phyloP scores from a whole-genome alignment of 163 green algal genomes.

The Chlorella variabilis region DNA sequence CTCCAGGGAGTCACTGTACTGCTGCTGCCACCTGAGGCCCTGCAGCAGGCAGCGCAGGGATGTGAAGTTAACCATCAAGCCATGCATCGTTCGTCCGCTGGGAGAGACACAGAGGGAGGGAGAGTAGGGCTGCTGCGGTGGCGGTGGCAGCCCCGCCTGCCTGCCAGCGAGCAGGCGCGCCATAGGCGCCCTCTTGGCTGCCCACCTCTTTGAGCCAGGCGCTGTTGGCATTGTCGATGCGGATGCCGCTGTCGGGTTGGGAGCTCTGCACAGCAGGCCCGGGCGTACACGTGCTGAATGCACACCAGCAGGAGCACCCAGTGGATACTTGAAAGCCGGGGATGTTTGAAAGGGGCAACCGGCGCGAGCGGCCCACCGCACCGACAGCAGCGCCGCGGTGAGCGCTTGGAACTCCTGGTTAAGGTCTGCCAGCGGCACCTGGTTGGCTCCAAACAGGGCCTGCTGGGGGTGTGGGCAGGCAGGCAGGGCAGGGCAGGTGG shows the following conservation, averaged over 20 bases:
- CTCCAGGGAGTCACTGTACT: background rate
- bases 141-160: background rate
- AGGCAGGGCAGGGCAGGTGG: background rate
- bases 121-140: background rate
- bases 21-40: conserved; percentile 9
- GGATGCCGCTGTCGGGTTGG: background rate
- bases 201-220: conserved; percentile 20
- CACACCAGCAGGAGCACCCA: too few species aligned
- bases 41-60: background rate
- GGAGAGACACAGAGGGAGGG: background rate
- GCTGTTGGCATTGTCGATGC: conserved; percentile 4
- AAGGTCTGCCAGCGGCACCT: background rate
- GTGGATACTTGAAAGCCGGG: too few species aligned
- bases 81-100: too few species aligned
- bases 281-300: too few species aligned
- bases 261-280: too few species aligned
- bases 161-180: background rate
- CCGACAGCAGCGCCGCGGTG: background rate
- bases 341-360: too few species aligned
- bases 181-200: background rate
- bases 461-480: background rate
- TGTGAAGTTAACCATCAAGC: too few species aligned
- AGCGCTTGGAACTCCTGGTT: background rate
- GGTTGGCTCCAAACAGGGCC: background rate
- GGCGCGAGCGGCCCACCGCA: too few species aligned